Conservation (phyloP, 2,329 filamentous ascomycete species). For the Pseudogymnoascus sp. region DNA sequence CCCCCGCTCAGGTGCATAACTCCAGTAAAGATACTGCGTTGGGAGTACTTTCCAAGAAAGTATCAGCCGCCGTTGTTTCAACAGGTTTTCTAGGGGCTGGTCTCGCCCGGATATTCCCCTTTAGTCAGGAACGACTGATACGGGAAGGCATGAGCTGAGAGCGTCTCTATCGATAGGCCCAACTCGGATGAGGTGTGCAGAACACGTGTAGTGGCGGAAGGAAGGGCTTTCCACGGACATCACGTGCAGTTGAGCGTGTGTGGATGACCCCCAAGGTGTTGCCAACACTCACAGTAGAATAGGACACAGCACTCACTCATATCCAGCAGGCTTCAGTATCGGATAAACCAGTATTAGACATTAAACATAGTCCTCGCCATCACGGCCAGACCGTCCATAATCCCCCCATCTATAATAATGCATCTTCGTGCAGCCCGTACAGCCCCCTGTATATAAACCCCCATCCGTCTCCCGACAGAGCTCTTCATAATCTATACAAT, state of each 20-base stretch:
- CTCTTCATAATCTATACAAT: conserved; percentile 9
- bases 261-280: not conserved
- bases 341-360: conserved; percentile 9
- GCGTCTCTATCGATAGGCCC: not conserved
- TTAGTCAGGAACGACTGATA: not conserved
- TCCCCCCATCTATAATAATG: conserved; percentile 9
- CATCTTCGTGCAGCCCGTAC: not conserved
- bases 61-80: not conserved
- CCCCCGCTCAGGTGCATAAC: conserved; percentile 3
- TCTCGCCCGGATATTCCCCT: not conserved
- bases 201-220: not conserved
- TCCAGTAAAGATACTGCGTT: not conserved
- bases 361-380: not conserved
- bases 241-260: not conserved
- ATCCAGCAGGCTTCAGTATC: not conserved
- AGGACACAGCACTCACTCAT: not conserved
- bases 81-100: not conserved
- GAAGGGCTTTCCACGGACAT: not conserved
- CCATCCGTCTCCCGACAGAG: not conserved
- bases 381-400: not conserved
- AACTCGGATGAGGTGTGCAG: not conserved
- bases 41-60: not conserved
- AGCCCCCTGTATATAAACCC: not conserved
- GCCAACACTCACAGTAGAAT: not conserved
- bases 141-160: not conserved